Conservation (phyloP, 495 filamentous ascomycete species). For the Parmelia sp. region DNA sequence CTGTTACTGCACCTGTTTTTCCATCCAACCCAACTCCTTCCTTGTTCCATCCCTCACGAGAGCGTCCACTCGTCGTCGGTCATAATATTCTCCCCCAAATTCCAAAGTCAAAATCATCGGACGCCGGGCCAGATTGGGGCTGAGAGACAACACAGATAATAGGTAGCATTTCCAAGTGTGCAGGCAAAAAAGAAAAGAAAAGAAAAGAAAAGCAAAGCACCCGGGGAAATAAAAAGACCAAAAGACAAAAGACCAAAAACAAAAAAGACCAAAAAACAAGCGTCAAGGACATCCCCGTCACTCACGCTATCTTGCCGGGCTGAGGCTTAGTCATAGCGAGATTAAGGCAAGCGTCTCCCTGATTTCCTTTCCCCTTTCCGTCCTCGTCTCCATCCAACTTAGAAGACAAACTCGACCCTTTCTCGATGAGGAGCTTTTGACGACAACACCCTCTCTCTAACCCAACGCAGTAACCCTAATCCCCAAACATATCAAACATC, state of each 20-base stretch:
- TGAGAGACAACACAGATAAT: background rate
- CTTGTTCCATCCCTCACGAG: background rate
- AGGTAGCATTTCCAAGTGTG: too few relatives aligned
- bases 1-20: too few relatives aligned
- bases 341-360: conserved; percentile 12
- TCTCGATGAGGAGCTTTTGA: conserved; percentile 28
- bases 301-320: background rate
- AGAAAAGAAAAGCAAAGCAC: background rate
- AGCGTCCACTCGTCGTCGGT: too few relatives aligned
- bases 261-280: too few relatives aligned
- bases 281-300: too few relatives aligned
- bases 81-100: background rate
- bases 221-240: too few relatives aligned
- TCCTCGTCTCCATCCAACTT: conserved; percentile 21
- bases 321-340: conserved; percentile 9
- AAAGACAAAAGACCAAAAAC: too few relatives aligned
- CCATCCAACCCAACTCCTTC: background rate
- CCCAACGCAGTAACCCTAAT: conserved; percentile 26
- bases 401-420: conserved; percentile 18
- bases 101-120: background rate
- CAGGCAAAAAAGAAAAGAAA: background rate
- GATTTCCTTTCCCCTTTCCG: conserved; percentile 22
- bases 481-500: conserved; percentile 18
- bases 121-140: background rate
- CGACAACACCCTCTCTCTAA: conserved; percentile 18